Conservation (phyloP, 805 yeast genomes). For the Kuraishia cidri region DNA sequence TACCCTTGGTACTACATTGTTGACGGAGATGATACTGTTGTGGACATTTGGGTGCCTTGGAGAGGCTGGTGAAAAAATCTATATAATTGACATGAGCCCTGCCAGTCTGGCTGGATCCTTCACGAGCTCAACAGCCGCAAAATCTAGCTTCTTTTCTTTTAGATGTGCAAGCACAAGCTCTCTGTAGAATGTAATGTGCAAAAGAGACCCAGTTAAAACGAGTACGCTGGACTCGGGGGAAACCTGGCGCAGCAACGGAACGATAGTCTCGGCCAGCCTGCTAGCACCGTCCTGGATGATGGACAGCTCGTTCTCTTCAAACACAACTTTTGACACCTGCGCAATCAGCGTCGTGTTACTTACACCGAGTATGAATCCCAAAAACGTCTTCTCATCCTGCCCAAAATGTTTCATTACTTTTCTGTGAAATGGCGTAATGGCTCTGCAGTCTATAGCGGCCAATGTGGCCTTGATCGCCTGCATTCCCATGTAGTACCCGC, state of each 20-base stretch:
- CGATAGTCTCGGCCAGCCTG: background rate
- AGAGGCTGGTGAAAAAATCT: slow-evolving; percentile 32
- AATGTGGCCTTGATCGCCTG: background rate
- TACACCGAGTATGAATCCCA: background rate
- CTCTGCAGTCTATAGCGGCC: background rate
- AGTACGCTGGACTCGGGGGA: background rate
- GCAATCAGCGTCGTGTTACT: background rate
- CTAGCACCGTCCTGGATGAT: background rate
- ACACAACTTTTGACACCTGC: background rate
- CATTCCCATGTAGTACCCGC: slow-evolving; percentile 12
- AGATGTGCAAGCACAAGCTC: background rate
- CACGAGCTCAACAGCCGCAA: background rate
- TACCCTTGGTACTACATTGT: slow-evolving; percentile 49
- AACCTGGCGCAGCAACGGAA: background rate
- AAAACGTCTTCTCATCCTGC: background rate
- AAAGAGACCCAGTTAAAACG: background rate
- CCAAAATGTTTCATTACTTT: background rate
- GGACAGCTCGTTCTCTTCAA: background rate
- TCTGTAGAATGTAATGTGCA: background rate
- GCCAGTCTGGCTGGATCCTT: background rate
- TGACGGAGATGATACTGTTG: slow-evolving; percentile 37
- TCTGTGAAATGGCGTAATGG: background rate
- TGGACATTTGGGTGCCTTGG: slow-evolving; percentile 60
- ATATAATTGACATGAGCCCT: no score
- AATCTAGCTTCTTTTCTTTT: background rate